Evolutionary conservation across 2,329 filamentous ascomycete species (phyloP).

Genomic region (Phaeoacremonium minimum): DNA sequence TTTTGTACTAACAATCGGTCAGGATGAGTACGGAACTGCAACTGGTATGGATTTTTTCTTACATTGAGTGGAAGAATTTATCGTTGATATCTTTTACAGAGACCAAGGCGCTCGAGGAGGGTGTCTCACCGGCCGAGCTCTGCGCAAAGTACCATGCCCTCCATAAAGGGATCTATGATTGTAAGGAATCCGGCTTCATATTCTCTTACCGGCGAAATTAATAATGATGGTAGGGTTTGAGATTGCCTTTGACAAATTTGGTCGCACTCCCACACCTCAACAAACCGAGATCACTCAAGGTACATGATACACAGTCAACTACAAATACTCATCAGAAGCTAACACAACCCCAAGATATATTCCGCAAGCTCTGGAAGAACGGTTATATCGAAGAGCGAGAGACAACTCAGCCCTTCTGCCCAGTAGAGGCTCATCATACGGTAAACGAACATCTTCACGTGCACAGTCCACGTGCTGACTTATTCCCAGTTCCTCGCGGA

Average conservation of each 20-base stretch:
- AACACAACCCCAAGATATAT: conserved; percentile 63
- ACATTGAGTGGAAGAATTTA: too few relatives aligned
- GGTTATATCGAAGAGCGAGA: conserved; percentile 83
- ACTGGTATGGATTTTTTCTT: conserved; percentile 42
- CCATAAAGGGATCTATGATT: conserved; percentile 88
- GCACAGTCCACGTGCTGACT: background rate
- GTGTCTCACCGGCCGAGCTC: conserved; percentile 74
- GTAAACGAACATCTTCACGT: too few relatives aligned
- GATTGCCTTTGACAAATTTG: conserved; percentile 92
- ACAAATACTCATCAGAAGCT: background rate
- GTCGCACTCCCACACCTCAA: conserved; percentile 80
- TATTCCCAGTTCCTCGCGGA: conserved; percentile 68
- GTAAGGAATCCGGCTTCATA: conserved; percentile 25
- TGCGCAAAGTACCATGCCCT: conserved; percentile 91
- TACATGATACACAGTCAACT: too few relatives aligned
- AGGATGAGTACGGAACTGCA: conserved; percentile 90
- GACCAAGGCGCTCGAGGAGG: conserved; percentile 89
- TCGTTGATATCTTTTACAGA: conserved; percentile 43
- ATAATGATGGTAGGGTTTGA: conserved; percentile 70
- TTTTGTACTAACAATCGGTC: conserved; percentile 1
- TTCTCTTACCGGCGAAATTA: background rate
- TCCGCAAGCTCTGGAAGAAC: conserved; percentile 81
- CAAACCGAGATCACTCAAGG: conserved; percentile 87
- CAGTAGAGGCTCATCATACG: conserved; percentile 59
- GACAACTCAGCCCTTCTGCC: conserved; percentile 85